Base-by-base conservation (phyloP, 345 rosid species). In the Reutealis trisperma region DNA sequence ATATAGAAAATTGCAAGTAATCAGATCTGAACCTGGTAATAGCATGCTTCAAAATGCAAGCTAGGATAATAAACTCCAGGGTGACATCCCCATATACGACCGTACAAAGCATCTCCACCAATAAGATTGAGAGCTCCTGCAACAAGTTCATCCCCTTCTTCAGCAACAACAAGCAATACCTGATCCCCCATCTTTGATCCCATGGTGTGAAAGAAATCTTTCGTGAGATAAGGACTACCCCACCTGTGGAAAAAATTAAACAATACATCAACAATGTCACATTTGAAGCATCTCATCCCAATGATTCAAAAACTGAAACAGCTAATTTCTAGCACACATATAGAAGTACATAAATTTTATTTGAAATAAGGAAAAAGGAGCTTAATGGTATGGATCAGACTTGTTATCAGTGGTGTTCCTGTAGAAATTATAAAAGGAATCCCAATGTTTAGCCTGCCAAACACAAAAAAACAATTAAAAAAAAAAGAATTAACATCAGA, bases 111-210 rank as follows among this genome's bases (percentile, higher is more conserved):
- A 80, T 93, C 98, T 80, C 98, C 98, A 8, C 98, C 99, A 19
- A 95, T 93, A 68, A 95, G 89, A 88, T 95, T 93, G 78, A 95
- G 83, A 51, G 99, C 98, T 88, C 99, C 98, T 0, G 98, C 99
- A 49, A 95, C 96, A 75, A 90, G 84, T 84, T 93, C 96, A 12
- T 88, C 93, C 24, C 91, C 90, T 80, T 95, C 88, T 88, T 92
- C 99, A 71, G 99, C 97, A 73, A 87, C 82, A 81, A 95, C 91
- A 30, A 95, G 94, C 10, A 95, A 81, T 51, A 93, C 90, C 6
- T 73, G 73, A 69, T 93, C 99, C 83, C 90, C 92, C 90, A 95
- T 83, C 85, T 90, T 93, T 19, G 93, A 87, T 81, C 91, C 96
- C 89, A 95, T 74, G 79, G 63, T 72, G 66, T 93, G 97, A 80